These are phyloP conservation scores for Elsinoe batatas DNA, from an alignment of 2,329 filamentous ascomycete species.

Conservation along the genomic window DNA sequence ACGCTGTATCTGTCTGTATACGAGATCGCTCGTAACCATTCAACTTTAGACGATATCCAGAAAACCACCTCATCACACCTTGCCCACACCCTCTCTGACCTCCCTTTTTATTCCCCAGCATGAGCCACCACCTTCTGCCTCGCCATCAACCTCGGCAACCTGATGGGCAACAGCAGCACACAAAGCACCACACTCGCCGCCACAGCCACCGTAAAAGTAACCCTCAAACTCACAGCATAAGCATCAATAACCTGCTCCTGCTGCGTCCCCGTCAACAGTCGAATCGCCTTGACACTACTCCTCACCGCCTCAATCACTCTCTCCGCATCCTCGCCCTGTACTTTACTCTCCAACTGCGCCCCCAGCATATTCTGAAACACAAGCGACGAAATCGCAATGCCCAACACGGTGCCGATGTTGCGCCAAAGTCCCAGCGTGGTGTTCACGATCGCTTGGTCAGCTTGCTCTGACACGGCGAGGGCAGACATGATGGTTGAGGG, in stretches of 20 bases:
- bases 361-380: conserved; percentile 63
- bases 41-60: not conserved
- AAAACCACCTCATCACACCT: not conserved
- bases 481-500: conserved; percentile 34
- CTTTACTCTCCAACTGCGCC: conserved; percentile 47
- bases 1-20: too few species aligned
- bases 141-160: conserved; percentile 41
- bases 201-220: conserved; percentile 36
- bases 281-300: conserved; percentile 41
- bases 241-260: conserved; percentile 37
- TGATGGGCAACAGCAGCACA: conserved; percentile 43
- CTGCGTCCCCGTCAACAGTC: conserved; percentile 35
- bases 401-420: conserved; percentile 60
- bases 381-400: conserved; percentile 61
- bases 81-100: not conserved
- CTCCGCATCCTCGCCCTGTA: conserved; percentile 50
- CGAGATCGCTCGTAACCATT: too few species aligned
- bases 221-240: conserved; percentile 29
- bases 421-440: conserved; percentile 63
- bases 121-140: conserved; percentile 13
- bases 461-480: conserved; percentile 33
- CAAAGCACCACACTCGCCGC: conserved; percentile 40
- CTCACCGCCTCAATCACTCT: conserved; percentile 42
- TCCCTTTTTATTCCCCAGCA: not conserved
- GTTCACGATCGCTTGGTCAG: conserved; percentile 44